Percentiles rank a stretch among this genome's conserved stretches.
Evolutionary conservation across 768 basidiomycete species (phyloP).

Genomic region (Boletales sp.): DNA sequence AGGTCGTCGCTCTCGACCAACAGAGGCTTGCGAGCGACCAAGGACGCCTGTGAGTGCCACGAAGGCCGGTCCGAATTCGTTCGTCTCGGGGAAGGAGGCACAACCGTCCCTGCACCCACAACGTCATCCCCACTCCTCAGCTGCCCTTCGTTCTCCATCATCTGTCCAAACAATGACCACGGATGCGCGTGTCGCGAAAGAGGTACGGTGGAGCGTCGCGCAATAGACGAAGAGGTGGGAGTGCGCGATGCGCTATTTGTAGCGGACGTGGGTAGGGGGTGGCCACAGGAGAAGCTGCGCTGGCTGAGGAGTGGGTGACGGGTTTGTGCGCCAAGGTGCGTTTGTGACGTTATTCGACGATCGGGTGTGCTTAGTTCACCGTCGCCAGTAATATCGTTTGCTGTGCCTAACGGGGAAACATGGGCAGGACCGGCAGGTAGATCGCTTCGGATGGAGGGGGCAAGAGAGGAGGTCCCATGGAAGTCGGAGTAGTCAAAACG

Average conservation of each 20-base stretch:
- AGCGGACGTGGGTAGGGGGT: neutral
- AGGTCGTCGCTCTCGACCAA: no score
- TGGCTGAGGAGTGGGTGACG: constrained; percentile 5
- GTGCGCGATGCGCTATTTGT: constrained; percentile 16
- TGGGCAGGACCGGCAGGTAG: neutral
- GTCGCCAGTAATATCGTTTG: constrained; percentile 14
- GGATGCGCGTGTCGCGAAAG: constrained; percentile 28
- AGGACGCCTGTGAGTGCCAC: neutral
- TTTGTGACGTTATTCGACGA: constrained; percentile 17
- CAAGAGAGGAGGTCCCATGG: constrained; percentile 78
- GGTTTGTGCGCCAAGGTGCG: neutral
- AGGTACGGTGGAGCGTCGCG: constrained; percentile 1
- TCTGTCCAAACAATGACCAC: constrained; percentile 69
- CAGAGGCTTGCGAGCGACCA: neutral
- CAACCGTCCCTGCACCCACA: neutral
- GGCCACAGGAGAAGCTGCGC: constrained; percentile 10
- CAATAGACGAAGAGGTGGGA: neutral
- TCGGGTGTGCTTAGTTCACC: constrained; percentile 12
- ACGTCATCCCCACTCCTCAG: constrained; percentile 3
- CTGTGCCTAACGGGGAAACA: constrained; percentile 23
- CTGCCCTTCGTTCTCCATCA: constrained; percentile 66
- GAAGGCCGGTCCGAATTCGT: neutral
- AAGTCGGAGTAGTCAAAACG: constrained; percentile 57
- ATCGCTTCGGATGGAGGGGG: constrained; percentile 45
- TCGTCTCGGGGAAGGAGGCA: constrained; percentile 3